A percentile compares a stretch with the other conserved stretches of the same genome.
These are phyloP conservation scores for Leishmania tropica DNA, from an alignment of 208 protist species.

Conservation along the genomic window DNA sequence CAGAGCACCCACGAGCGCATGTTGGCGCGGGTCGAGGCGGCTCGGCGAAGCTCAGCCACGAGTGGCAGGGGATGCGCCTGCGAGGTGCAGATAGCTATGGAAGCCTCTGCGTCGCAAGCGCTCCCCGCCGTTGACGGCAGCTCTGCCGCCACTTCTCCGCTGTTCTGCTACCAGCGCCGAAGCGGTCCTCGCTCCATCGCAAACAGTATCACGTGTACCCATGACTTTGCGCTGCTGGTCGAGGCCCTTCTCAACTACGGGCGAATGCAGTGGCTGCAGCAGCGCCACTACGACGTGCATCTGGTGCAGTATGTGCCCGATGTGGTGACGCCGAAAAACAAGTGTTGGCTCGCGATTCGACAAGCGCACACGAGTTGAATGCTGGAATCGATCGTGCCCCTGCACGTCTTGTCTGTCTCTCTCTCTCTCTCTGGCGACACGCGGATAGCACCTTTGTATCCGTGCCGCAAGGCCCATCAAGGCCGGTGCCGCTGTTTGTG, in stretches of 20 bases:
- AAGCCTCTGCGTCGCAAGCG: neutral
- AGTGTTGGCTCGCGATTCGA: conserved; percentile 53
- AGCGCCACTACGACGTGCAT: conserved; percentile 45
- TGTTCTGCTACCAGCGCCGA: conserved; percentile 16
- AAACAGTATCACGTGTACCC: conserved; percentile 50
- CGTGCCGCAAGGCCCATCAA: neutral
- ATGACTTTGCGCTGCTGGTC: conserved; percentile 49
- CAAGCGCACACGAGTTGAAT: neutral
- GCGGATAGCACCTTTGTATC: neutral
- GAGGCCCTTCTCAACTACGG: conserved; percentile 73
- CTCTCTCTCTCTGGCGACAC: neutral
- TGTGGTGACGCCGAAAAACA: conserved; percentile 84
- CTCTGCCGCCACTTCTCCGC: neutral
- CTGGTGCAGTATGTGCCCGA: conserved; percentile 70
- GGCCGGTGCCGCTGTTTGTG: neutral
- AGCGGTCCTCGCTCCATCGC: conserved; percentile 36
- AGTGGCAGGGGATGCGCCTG: neutral
- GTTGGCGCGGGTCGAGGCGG: neutral
- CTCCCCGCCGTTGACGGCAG: neutral
- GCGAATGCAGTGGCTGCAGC: conserved; percentile 59
- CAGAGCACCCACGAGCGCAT: conserved; percentile 26
- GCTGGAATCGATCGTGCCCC: neutral
- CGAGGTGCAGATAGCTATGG: neutral
- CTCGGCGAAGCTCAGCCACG: neutral
- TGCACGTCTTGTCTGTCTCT: neutral